Conservation (phyloP, 352 stramenopile genomes). For the Phytophthora agathidicida region DNA sequence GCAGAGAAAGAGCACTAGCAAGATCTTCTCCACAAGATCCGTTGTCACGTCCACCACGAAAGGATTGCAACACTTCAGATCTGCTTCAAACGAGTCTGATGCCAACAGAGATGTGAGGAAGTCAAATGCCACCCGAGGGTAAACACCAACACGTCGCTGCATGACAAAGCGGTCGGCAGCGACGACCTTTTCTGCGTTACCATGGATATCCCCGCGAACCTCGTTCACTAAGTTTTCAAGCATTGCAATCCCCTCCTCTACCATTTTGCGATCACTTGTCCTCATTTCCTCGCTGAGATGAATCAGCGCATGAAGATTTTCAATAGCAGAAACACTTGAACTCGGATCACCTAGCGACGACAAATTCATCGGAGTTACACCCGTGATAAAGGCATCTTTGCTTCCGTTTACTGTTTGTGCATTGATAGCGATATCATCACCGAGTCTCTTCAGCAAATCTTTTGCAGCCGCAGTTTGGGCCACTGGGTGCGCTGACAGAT, state of each 20-base stretch:
- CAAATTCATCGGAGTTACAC: slow-evolving; percentile 62
- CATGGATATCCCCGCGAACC: slow-evolving; percentile 39
- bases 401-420: slow-evolving; percentile 72
- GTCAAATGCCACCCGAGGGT: slow-evolving; percentile 73
- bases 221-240: slow-evolving; percentile 64
- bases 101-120: slow-evolving; percentile 79
- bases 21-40: slow-evolving; percentile 52
- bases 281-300: slow-evolving; percentile 55
- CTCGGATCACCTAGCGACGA: slow-evolving; percentile 12
- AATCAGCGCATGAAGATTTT: slow-evolving; percentile 57
- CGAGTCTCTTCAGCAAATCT: slow-evolving; percentile 92
- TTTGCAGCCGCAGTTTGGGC: slow-evolving; percentile 94
- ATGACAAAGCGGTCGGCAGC: slow-evolving; percentile 60
- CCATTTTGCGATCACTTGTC: slow-evolving; percentile 53
- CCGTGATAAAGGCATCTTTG: slow-evolving; percentile 77
- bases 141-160: slow-evolving; percentile 59
- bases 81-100: slow-evolving; percentile 61
- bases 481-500: slow-evolving; percentile 88
- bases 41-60: slow-evolving; percentile 43
- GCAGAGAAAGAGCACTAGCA: slow-evolving; percentile 73
- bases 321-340: slow-evolving; percentile 16
- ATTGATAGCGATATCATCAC: slow-evolving; percentile 92
- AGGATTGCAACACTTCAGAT: slow-evolving; percentile 74
- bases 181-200: slow-evolving; percentile 19
- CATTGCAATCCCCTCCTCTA: slow-evolving; percentile 55